phyloP scores from a whole-genome alignment of 225 moss, liverwort and hornwort species.

The Climacium dendroides region DNA sequence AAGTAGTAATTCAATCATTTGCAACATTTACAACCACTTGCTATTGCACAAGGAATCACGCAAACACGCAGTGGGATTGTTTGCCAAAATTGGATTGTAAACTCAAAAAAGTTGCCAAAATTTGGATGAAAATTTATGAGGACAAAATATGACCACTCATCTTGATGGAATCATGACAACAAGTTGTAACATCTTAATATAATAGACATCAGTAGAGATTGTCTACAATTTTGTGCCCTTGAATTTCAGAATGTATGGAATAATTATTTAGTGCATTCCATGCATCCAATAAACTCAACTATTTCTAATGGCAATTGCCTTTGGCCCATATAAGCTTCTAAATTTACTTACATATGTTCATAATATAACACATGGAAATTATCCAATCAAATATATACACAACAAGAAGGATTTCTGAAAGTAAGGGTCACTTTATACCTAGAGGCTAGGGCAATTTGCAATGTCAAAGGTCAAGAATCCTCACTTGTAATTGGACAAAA shows the following conservation, averaged over 20 bases:
- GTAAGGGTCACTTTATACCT: too few species aligned
- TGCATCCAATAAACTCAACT: background rate
- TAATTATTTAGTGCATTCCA: background rate
- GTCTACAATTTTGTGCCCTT: background rate
- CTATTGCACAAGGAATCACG: background rate
- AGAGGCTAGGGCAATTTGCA: too few species aligned
- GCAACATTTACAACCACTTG: background rate
- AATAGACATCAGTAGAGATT: background rate
- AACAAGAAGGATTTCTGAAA: background rate
- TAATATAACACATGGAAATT: rapidly evolving
- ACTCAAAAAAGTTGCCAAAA: background rate
- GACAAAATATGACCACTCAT: background rate
- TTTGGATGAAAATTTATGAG: background rate
- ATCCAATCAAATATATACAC: background rate
- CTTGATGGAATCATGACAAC: background rate
- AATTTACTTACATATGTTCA: background rate
- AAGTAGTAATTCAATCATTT: background rate
- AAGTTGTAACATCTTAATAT: background rate
- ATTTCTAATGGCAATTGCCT: background rate
- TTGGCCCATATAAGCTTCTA: background rate
- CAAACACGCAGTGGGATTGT: too few species aligned
- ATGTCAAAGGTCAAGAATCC: too few species aligned
- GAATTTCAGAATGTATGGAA: background rate
- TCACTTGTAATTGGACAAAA: too few species aligned
- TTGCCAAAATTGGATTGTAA: too few species aligned